Evolutionary conservation across 2,329 filamentous ascomycete species (phyloP).

Genomic region (Colletotrichum lentis): DNA sequence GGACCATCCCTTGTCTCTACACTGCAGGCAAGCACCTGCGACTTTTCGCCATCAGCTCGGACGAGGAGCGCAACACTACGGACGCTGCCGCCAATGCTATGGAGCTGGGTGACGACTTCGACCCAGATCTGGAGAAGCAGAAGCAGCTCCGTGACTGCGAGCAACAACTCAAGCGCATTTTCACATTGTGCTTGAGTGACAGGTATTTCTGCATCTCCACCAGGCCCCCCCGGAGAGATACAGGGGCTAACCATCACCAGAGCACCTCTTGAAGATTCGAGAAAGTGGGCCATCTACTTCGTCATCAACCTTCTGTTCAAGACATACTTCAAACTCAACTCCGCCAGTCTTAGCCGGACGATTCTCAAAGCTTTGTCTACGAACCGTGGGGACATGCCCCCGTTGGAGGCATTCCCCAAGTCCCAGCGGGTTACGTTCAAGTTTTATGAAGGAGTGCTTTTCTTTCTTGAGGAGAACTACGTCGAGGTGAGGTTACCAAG

Average conservation of each 20-base stretch:
- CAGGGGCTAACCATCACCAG: conserved; percentile 54
- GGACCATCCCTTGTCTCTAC: conserved; percentile 93
- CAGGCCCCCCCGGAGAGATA: not conserved
- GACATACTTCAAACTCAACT: conserved; percentile 96
- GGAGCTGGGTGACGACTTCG: conserved; percentile 77
- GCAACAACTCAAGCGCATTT: conserved; percentile 88
- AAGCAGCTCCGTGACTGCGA: conserved; percentile 91
- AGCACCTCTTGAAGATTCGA: conserved; percentile 83
- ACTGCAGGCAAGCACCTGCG: conserved; percentile 85
- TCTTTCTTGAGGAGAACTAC: conserved; percentile 95
- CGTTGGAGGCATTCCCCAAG: conserved; percentile 80
- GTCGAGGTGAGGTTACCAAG: conserved; percentile 62
- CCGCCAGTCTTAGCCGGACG: conserved; percentile 87
- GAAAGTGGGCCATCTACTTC: conserved; percentile 98
- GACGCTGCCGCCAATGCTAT: conserved; percentile 50
- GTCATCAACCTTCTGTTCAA: conserved; percentile 96
- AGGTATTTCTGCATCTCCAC: conserved; percentile 62
- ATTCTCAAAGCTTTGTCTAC: conserved; percentile 85
- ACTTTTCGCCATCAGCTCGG: conserved; percentile 88
- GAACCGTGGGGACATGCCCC: conserved; percentile 80
- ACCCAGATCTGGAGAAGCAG: conserved; percentile 77
- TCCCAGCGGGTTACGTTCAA: conserved; percentile 95
- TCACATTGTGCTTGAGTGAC: conserved; percentile 88
- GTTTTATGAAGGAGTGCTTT: conserved; percentile 93
- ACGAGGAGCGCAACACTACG: conserved; percentile 67